A percentile compares a stretch with the other conserved stretches of the same genome.
These are phyloP conservation scores for Crithidia thermophila DNA, from an alignment of 208 protist genomes.

Conservation along the genomic window DNA sequence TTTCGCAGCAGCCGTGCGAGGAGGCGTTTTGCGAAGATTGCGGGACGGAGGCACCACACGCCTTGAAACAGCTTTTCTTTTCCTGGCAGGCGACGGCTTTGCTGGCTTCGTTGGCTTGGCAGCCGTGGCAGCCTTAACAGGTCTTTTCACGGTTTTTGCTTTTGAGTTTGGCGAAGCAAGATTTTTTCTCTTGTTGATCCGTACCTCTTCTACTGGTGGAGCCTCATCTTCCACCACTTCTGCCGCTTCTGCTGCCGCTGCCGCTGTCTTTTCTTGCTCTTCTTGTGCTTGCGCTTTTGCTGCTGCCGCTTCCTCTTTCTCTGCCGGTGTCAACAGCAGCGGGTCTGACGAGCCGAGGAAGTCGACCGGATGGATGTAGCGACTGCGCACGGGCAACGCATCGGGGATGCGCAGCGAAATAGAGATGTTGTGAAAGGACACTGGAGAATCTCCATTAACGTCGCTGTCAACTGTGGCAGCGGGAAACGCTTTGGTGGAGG, in stretches of 20 bases:
- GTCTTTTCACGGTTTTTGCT: too few species aligned
- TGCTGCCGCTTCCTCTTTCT: constrained; percentile 11
- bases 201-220: too few species aligned
- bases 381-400: constrained; percentile 25
- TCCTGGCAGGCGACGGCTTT: too few species aligned
- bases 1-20: constrained; percentile 1
- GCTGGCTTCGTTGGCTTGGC: too few species aligned
- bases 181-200: too few species aligned
- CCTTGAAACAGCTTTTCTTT: too few species aligned
- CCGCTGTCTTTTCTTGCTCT: not conserved
- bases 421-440: constrained; percentile 6
- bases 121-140: too few species aligned
- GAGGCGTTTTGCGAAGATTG: too few species aligned
- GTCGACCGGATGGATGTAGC: constrained; percentile 25
- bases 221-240: not conserved
- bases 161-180: too few species aligned
- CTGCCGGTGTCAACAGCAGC: constrained; percentile 23
- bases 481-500: not conserved
- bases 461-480: not conserved
- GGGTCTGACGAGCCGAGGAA: constrained; percentile 35
- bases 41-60: too few species aligned
- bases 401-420: constrained; percentile 12
- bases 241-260: not conserved
- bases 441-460: not conserved
- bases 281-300: not conserved